Evolutionary conservation across 108 stramenopile genomes (phyloP), one percentile per base, ranked within the genome.

Genomic region (Nannochloropsis salina): DNA sequence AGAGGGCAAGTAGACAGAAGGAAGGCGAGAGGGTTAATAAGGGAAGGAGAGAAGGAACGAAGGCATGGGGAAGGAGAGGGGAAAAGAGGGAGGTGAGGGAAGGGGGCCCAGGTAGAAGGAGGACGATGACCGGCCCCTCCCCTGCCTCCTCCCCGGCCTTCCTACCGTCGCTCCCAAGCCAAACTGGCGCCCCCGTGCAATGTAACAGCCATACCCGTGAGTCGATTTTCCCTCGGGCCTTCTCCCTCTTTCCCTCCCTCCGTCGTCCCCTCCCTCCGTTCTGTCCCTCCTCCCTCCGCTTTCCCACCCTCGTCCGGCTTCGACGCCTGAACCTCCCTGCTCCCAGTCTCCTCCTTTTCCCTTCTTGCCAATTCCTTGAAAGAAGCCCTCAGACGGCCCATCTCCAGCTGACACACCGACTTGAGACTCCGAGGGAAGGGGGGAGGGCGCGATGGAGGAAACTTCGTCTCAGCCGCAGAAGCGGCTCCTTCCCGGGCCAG

Each of bases 261-360:
- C 31, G 31, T 31, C 31, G 0, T 31, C 31, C 31, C 31, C 31
- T 31, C 31, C 31, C 31, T 31, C 31, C 31, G 31, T 31, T 31
- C 31, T 31, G 31, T 31, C 31, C 61, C 61, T 74, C 61, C 61
- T 74, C 6, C 61, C 6, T 74, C 61, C 6, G n/a, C 61, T n/a
- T 51, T 15, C 15, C 61, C 61, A n/a, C 61, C 20, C n/a, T 15
- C 3, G n/a, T n/a, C 15, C 61, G n/a, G 61, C 3, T 4, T 2
- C 15, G 61, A 8, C 3, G 61, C 61, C 10, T 51, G 12, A 12
- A 10, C 47, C 12, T 15, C 47, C 61, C n/a, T n/a, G 4, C 61
- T n/a, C 61, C n/a, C 61, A n/a, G 15, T 8, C 61, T 74, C 61
- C 61, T 74, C 61, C 61, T 74, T n/a, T 74, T 74, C 61, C 61